Evolutionary conservation across 306 rosid species (phyloP), one percentile per base, ranked within the genome.

Genomic region (Macrotyloma uniflorum): DNA sequence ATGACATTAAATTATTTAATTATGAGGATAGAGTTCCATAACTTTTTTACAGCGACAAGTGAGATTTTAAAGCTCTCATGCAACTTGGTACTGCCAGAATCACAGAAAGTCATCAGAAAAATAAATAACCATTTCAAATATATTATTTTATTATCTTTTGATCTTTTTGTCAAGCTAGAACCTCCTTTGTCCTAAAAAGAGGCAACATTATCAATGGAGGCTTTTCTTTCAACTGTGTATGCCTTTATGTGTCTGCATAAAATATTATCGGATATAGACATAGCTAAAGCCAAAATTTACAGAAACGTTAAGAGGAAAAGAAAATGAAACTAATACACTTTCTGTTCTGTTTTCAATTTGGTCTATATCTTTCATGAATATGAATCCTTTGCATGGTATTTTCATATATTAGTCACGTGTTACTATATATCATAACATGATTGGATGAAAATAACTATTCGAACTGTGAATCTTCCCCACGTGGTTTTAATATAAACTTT

Each of bases 141-240:
- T 53, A 65, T 50, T 42, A 45, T 80, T 36, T 12, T 30, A 78
- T 72, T 0, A 63, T 76, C 76, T 40, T 70, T 87, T 64, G 85
- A 78, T 67, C 72, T 85, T 78, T 50, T 45, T 78, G 87, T 70
- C 79, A 72, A 69, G 87, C 88, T 83, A 74, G 67, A 85, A 72
- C 67, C 75, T 73, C 59, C 28, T 73, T 57, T 89, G 90, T 90
- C 91, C 67, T 75, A 13, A 47, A 87, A 86, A 84, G 84, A 64
- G 86, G 77, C 79, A 79, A 85, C 89, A 85, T 28, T 55, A 61
- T 36, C 67, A 54, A 18, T 75, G 61, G 28, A 72, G 65, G 83
- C 72, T 83, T 90, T 83, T 76, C 64, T 87, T 78, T 86, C 84
- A 74, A 49, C 66, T 23, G 70, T 66, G 82, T 45, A n/a, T 32